Evolutionary conservation across 2,329 filamentous ascomycete species (phyloP).

Genomic region (Colletotrichum sp.): DNA sequence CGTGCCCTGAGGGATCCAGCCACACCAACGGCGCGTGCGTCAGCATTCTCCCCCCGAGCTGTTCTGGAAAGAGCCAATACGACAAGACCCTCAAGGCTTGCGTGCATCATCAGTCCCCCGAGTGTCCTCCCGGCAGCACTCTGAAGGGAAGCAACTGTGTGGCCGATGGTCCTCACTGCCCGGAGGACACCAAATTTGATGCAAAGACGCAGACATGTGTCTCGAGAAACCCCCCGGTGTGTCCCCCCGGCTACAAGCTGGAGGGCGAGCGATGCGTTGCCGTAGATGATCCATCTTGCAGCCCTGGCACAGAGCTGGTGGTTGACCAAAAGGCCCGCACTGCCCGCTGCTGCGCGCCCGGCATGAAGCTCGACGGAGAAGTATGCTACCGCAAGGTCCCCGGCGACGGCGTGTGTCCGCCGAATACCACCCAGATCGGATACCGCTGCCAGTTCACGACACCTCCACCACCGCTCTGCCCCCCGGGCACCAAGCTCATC

Average conservation of each 20-base stretch:
- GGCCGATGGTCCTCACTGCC: fast-evolving
- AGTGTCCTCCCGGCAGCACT: neutral
- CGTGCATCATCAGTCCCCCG: neutral
- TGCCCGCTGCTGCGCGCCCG: neutral
- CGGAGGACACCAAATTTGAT: neutral
- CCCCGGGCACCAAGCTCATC: neutral
- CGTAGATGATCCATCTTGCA: fast-evolving
- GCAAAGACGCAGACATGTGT: neutral
- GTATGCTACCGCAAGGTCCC: neutral
- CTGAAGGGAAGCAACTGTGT: neutral
- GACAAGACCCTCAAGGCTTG: neutral
- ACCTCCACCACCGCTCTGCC: fast-evolving
- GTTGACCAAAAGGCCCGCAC: neutral
- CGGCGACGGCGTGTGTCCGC: neutral
- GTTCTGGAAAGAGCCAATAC: neutral
- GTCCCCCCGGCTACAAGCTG: neutral
- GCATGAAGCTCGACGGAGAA: neutral
- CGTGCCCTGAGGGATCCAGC: neutral
- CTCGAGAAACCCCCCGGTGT: too few relatives aligned
- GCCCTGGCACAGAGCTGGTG: neutral
- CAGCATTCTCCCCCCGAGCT: neutral
- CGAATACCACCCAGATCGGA: neutral
- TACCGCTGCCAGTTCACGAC: neutral
- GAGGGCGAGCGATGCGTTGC: neutral
- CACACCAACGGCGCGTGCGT: neutral